Evolutionary conservation across 768 basidiomycete genomes (phyloP), one percentile per base, ranked within the genome.

Genomic region (Hydnum rufescens): DNA sequence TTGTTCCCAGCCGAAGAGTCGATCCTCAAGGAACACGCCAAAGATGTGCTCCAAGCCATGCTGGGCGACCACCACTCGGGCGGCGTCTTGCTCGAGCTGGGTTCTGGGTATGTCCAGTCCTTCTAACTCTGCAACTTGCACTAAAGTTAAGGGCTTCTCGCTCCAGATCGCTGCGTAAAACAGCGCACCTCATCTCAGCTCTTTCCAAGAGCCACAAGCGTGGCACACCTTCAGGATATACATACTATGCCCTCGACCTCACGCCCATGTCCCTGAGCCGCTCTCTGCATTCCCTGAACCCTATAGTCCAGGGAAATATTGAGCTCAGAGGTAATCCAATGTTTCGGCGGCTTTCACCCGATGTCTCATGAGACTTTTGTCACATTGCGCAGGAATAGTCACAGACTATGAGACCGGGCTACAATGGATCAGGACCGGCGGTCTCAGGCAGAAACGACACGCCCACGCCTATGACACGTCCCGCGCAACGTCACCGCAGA

Each of bases 231-330:
- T 65, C 76, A 2, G 75, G 79, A 1, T 76, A 82, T 60, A 82
- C 76, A 1, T 92, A 90, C 63, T 87, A 83, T 67, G 89, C 93
- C 19, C 82, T 99, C 51, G 95, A 97, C 62, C 77, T 97, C 29
- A 89, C 95, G 63, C 72, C 13, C 6, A 13, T 26, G 8, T 47
- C 44, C 16, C 23, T 47, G 34, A 39, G 8, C 19, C 34, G 19
- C 8, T 39, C 34, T 8, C 34, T 39, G 34, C 8, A 39, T 8
- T 39, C 34, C 8, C 19, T 39, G 34, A 39, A 8, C 8, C 34
- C 34, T 8, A 39, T 39, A 8, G 34, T 39, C 34, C 8, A 39
- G 8, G 34, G 19, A 8, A 8, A 39, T 39, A 19, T 39, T 19
- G 34, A 8, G 19, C 34, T 39, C 34, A 39, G 19, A 39, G 34